These are phyloP conservation scores for Plasmodium berghei DNA, from an alignment of 169 alveolate genomes.

Conservation along the genomic window DNA sequence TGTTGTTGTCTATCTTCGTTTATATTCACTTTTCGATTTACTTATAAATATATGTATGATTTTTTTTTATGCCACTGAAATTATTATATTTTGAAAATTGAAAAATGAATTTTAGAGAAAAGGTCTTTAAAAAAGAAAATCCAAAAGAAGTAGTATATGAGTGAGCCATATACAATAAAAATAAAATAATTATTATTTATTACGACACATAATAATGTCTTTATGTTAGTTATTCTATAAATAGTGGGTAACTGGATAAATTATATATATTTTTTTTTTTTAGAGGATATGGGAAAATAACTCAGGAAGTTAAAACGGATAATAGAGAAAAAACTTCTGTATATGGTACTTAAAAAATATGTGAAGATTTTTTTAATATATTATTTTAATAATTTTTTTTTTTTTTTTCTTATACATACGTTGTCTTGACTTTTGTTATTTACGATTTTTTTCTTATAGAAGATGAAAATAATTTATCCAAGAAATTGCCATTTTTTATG, in stretches of 20 bases:
- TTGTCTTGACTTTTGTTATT: neutral
- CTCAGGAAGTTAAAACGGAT: conserved; percentile 8
- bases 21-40: neutral
- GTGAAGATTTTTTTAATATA: neutral
- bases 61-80: neutral
- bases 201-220: neutral
- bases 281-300: conserved; percentile 48
- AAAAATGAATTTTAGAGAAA: conserved; percentile 44
- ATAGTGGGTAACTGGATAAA: neutral
- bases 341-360: conserved; percentile 15
- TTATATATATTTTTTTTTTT: conserved; percentile 1
- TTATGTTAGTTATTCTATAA: neutral
- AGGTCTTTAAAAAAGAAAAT: conserved; percentile 3
- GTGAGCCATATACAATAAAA: conserved; percentile 6
- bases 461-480: conserved; percentile 17
- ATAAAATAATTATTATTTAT: neutral
- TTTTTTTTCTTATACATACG: neutral
- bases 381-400: neutral
- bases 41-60: neutral
- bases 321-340: neutral
- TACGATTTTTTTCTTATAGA: neutral
- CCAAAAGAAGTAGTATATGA: conserved; percentile 28
- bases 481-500: conserved; percentile 53
- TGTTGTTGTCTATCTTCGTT: neutral
- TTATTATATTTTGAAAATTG: neutral